Evolutionary conservation across 345 rosid genomes (phyloP), one percentile per base, ranked within the genome.

Genomic region (Gossypium raimondii): DNA sequence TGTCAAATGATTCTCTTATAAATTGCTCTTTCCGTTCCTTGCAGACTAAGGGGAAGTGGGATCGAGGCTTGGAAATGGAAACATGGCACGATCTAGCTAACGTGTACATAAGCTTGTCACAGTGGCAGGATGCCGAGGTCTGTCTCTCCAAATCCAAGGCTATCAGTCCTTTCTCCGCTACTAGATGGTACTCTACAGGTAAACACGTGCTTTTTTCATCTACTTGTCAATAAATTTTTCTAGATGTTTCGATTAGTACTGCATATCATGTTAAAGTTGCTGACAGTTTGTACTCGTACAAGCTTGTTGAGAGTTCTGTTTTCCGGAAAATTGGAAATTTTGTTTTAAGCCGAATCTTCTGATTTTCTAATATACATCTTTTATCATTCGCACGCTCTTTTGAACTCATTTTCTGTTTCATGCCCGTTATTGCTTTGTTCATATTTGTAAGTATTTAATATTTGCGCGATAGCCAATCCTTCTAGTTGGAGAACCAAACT

Each of bases 61-160:
- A 78, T 70, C 77, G 82, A 79, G 79, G 47, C 77, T 76, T 90
- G 89, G 95, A 90, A 85, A 72, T 81, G 80, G 91, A 88, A 78
- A 86, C 87, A 47, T 90, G 95, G 95, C 90, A 87, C 66, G 89
- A 90, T 81, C 83, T 90, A 51, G 90, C 95, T 67, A 80, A 85
- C 12, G 81, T 87, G 25, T 90, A 90, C 74, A 83, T 80, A 27
- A 82, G 85, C 75, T 78, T 90, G 76, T 88, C 91, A 4, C 88
- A 80, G 75, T 87, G 88, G 92, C 81, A 70, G 47, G 95, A 90
- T 72, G 95, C 95, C 7, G 92, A 90, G 75, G 75, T 83, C 61
- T 90, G 95, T 75, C 91, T 90, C 81, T 81, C 86, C 11, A 90
- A 87, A 75, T 87, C 92, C 14, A 82, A 85, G 78, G 86, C 85